Evolutionary conservation across 2,329 filamentous ascomycete species (phyloP).

Genomic region (Botrytis pseudocinerea): DNA sequence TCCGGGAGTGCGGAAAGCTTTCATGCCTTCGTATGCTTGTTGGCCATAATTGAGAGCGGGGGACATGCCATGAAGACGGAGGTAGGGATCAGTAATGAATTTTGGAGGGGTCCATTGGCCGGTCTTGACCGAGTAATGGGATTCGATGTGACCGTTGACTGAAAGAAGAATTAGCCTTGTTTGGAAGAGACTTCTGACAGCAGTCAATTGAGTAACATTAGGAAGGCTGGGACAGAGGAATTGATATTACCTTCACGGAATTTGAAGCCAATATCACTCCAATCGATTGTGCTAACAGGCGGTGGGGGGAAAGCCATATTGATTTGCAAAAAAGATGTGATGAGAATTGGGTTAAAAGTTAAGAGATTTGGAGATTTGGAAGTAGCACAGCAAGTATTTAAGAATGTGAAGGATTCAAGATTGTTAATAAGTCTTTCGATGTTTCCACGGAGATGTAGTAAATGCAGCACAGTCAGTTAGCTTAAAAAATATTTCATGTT

Average conservation of each 20-base stretch:
- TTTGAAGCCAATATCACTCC: constrained; percentile 89
- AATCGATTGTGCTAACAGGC: constrained; percentile 80
- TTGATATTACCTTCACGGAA: constrained; percentile 73
- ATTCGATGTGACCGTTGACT: constrained; percentile 96
- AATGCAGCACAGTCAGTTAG: constrained; percentile 8
- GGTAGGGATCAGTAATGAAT: constrained; percentile 80
- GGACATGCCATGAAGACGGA: constrained; percentile 92
- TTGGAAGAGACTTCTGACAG: background rate
- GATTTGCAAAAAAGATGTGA: constrained; percentile 17
- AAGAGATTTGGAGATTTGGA: background rate
- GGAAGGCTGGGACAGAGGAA: background rate
- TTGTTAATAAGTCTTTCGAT: background rate
- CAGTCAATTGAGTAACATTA: background rate
- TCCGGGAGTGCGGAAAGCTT: constrained; percentile 83
- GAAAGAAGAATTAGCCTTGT: constrained; percentile 19
- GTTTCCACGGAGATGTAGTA: background rate
- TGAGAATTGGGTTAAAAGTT: background rate
- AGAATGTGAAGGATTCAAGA: background rate
- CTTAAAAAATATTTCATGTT: constrained; percentile 12
- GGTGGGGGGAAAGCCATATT: constrained; percentile 68
- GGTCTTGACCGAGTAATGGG: constrained; percentile 72
- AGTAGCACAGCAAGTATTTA: constrained; percentile 1
- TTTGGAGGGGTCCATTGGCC: constrained; percentile 74
- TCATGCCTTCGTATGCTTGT: constrained; percentile 97
- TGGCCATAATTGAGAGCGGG: constrained; percentile 96